Conservation (phyloP, 1,284 basidiomycete species). For the Irpex lacteus region DNA sequence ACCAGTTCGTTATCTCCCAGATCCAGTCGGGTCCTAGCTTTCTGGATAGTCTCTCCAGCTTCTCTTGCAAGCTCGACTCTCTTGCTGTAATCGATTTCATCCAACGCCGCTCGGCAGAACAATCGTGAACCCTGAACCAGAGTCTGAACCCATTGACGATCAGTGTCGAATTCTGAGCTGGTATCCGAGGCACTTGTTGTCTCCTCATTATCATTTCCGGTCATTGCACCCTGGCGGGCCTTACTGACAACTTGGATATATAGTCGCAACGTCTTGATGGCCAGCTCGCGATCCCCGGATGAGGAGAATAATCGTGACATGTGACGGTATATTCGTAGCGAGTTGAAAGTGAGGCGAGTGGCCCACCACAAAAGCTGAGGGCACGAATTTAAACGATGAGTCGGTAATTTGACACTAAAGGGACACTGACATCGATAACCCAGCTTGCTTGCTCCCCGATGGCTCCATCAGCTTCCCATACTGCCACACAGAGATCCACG, state of each 20-base stretch:
- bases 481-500: conserved; percentile 75
- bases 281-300: conserved; percentile 62
- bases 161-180: conserved; percentile 46
- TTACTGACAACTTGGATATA: conserved; percentile 87
- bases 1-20: conserved; percentile 42
- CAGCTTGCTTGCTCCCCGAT: conserved; percentile 59
- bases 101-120: conserved; percentile 54
- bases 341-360: conserved; percentile 89
- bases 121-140: conserved; percentile 75
- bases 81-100: conserved; percentile 37
- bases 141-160: conserved; percentile 67
- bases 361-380: conserved; percentile 85
- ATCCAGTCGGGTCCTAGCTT: conserved; percentile 53
- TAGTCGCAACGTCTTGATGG: conserved; percentile 73
- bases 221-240: conserved; percentile 56
- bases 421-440: conserved; percentile 66
- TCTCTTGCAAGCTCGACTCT: conserved; percentile 48
- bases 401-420: conserved; percentile 8
- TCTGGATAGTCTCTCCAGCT: conserved; percentile 53
- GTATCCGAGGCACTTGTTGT: conserved; percentile 1
- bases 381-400: conserved; percentile 7
- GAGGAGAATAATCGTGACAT: conserved; percentile 72
- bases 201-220: conserved; percentile 13
- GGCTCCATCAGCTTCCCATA: conserved; percentile 76
- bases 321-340: conserved; percentile 78